Evolutionary conservation across 257 asterid genomes (phyloP), one percentile per base, ranked within the genome.

Genomic region (Catharanthus roseus): DNA sequence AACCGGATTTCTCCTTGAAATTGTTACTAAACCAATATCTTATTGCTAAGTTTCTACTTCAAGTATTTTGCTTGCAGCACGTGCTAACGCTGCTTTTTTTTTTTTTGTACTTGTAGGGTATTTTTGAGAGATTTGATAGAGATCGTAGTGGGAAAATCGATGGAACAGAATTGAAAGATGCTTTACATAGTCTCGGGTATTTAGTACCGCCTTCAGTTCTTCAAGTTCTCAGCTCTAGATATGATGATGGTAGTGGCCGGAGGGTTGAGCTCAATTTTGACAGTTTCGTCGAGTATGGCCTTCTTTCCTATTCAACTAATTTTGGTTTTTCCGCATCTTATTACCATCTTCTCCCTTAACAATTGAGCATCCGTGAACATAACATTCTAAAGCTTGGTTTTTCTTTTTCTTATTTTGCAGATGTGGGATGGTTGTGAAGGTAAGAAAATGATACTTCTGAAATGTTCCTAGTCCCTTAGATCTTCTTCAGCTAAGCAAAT

Each of bases 401-500:
- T 56, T 38, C 18, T 39, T 28, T 21, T 78, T 65, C 53, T 61
- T 41, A 65, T 58, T 21, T 15, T 84, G 80, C 89, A 92, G 96
- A 79, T 86, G 96, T 71, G 98, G 96, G 77, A 86, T 92, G 98
- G 81, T 91, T 78, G 87, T 89, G 67, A 91, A 91, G 96, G 97
- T 89, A 71, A 80, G 83, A 64, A 51, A 62, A 15, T 24, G 28
- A 67, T 45, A 19, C 45, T 67, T 34, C 15, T 8, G 38, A 6
- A 45, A 15, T 23, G 65, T 57, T 64, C 39, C 67, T n/a, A 45
- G 60, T 68, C 50, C 57, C 7, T 68, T 33, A 23, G 6, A 15
- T 29, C n/a, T 69, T 61, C 49, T 50, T 50, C 41, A 13, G 19
- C 2, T 53, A n/a, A 34, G 70, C 54, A 33, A 28, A 28, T 19